Evolutionary conservation across 176 grass and related monocot species (phyloP), one percentile per base, ranked within the genome.

Genomic region (Cenchrus americanus): DNA sequence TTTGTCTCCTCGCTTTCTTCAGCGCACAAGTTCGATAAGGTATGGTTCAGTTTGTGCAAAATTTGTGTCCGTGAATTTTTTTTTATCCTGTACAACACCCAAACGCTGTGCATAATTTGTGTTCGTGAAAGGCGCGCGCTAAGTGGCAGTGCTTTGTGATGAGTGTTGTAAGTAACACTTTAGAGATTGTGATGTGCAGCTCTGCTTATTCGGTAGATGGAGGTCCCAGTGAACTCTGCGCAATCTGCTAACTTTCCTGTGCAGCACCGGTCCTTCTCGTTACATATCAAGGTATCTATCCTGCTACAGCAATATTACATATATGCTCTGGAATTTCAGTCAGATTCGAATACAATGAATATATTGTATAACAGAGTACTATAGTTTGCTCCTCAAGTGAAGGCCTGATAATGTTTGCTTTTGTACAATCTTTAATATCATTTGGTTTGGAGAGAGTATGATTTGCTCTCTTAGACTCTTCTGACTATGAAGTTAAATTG

Each of bases 221-320:
- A 93, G 77, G 72, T 70, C 68, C 52, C 6, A 23, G 58, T 86
- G 27, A 78, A 77, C 37, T 59, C 37, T 54, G 54, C 7, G 14
- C 76, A 63, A 14, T 19, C 90, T 0, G 62, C 48, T 66, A 78
- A 21, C 24, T 93, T 93, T 47, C 92, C 92, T 14, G 92, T 91
- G 49, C 53, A 77, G 30, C 87, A 94, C 62, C 94, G 73, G 37
- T 80, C 90, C 27, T 21, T 91, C 71, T 88, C 90, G 1, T 69
- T 94, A 62, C 81, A 97, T 37, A 93, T 97, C 82, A 97, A 94
- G 90, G 94, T 97, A 6, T 62, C 44, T 67, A 15, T 49, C 62
- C 22, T 44, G 10, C 62, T 80, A 3, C 18, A 61, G 19, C 47
- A 21, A 66, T 3, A 11, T 51, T 30, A 21, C 3, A 37, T 37